Evolutionary conservation across 1,284 basidiomycete species (phyloP).

Genomic region (Malassezia caprae): DNA sequence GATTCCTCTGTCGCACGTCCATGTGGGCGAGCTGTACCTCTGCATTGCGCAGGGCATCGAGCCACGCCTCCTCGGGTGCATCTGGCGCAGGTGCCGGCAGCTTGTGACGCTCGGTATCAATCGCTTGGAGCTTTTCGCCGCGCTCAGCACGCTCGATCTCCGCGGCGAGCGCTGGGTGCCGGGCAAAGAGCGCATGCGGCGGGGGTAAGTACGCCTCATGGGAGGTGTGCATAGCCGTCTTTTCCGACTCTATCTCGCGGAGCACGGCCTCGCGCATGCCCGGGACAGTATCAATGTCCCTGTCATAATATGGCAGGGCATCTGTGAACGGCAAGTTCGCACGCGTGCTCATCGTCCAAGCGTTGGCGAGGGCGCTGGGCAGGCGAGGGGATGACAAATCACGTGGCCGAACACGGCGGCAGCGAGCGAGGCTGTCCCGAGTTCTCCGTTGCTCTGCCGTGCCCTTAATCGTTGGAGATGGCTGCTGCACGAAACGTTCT

Average conservation of each 20-base stretch:
- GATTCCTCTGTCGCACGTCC: constrained; percentile 60
- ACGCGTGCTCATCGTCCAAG: not conserved
- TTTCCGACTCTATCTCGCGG: constrained; percentile 60
- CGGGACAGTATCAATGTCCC: constrained; percentile 70
- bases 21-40: constrained; percentile 82
- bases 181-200: constrained; percentile 57
- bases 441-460: constrained; percentile 1
- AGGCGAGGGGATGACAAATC: not conserved
- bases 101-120: constrained; percentile 72
- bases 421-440: not conserved
- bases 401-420: not conserved
- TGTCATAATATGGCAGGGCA: constrained; percentile 86
- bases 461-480: constrained; percentile 12
- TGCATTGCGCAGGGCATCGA: constrained; percentile 65
- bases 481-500: constrained; percentile 14
- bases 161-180: constrained; percentile 10
- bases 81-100: constrained; percentile 60
- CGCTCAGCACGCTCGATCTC: constrained; percentile 37
- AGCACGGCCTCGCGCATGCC: constrained; percentile 63
- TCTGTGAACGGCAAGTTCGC: constrained; percentile 51
- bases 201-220: constrained; percentile 66
- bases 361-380: not conserved
- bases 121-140: constrained; percentile 57
- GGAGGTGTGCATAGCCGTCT: constrained; percentile 52
- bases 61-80: constrained; percentile 68